Percentiles rank a stretch among this genome's conserved stretches.
phyloP scores from a whole-genome alignment of 306 rosid genomes.

The Inga oerstediana region DNA sequence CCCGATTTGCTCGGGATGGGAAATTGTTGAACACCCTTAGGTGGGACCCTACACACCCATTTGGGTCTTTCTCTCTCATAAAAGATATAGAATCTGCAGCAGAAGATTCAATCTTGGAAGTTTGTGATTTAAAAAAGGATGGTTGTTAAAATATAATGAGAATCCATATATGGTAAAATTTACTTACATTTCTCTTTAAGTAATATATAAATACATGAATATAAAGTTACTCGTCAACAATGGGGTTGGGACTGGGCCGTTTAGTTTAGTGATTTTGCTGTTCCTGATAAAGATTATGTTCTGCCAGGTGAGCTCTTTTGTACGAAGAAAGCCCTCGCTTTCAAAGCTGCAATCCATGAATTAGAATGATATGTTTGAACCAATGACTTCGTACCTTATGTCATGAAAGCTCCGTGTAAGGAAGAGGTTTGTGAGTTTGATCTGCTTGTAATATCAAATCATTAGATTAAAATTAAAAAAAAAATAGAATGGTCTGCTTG shows the following conservation, averaged over 20 bases:
- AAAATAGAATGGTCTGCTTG: not conserved
- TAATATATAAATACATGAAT: not conserved
- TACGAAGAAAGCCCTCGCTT: not conserved
- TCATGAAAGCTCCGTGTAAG: too few relatives aligned
- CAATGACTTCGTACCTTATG: too few relatives aligned
- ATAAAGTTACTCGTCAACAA: not conserved
- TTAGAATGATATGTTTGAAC: not conserved
- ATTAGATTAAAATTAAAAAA: too few relatives aligned
- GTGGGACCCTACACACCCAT: not conserved
- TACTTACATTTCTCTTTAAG: not conserved
- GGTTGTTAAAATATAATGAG: not conserved
- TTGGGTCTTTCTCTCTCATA: not conserved
- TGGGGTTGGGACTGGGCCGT: not conserved
- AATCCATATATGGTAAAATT: not conserved
- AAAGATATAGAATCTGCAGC: not conserved
- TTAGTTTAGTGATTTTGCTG: not conserved
- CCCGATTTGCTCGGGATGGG: too few relatives aligned
- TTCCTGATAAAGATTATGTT: not conserved
- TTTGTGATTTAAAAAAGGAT: too few relatives aligned
- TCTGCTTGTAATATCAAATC: too few relatives aligned
- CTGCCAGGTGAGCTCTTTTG: not conserved
- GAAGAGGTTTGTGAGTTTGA: too few relatives aligned
- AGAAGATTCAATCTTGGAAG: not conserved
- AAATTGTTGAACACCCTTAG: too few relatives aligned
- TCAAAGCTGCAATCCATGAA: not conserved